phyloP scores from a whole-genome alignment of 768 basidiomycete genomes.

The Lactarius psammicola region DNA sequence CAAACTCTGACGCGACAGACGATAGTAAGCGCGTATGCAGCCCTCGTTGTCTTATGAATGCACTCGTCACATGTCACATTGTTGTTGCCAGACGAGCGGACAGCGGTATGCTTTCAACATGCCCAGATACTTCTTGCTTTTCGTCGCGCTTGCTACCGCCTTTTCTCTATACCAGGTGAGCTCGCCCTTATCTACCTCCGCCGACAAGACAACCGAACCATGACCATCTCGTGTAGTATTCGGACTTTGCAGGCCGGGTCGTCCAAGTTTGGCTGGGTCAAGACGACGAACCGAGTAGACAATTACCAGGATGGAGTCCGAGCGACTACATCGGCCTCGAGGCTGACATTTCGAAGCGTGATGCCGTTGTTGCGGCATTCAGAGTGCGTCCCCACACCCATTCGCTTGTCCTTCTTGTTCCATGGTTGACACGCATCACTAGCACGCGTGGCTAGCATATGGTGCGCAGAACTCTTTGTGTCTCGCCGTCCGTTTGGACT shows the following conservation, averaged over 20 bases:
- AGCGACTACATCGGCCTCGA: slow-evolving; percentile 35
- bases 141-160: slow-evolving; percentile 2
- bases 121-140: not conserved
- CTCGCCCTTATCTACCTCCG: not conserved
- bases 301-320: slow-evolving; percentile 30
- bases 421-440: slow-evolving; percentile 27
- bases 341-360: slow-evolving; percentile 61
- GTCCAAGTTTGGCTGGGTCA: slow-evolving; percentile 19
- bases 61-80: not conserved
- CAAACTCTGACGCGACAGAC: not conserved
- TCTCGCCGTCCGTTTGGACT: slow-evolving; percentile 11
- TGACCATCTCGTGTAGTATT: slow-evolving; percentile 14
- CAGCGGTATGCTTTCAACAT: not conserved
- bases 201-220: not conserved
- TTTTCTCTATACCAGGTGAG: slow-evolving; percentile 22
- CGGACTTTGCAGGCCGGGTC: not conserved
- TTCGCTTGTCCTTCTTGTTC: not conserved
- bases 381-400: slow-evolving; percentile 46
- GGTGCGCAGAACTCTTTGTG: slow-evolving; percentile 45
- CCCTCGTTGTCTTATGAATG: not conserved
- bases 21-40: slow-evolving; percentile 11
- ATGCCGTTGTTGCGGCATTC: slow-evolving; percentile 77
- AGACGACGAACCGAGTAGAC: not conserved
- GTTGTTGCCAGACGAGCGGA: not conserved
- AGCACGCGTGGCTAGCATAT: slow-evolving; percentile 88